These are phyloP conservation scores for Coix lacrymajobi DNA, from an alignment of 176 grass and related monocot genomes.

Conservation along the genomic window DNA sequence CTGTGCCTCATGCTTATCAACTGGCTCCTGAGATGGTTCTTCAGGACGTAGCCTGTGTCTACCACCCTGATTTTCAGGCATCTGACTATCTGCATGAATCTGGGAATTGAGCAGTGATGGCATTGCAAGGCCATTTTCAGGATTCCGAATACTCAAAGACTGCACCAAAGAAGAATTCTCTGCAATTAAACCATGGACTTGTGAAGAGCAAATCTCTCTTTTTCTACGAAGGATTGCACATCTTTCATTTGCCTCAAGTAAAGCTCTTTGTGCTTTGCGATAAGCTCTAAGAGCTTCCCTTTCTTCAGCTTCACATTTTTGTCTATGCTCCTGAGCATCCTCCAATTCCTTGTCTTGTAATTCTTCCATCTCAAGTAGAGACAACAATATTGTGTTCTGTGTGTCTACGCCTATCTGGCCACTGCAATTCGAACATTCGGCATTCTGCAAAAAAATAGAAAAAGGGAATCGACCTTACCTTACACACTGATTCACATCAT, in stretches of 20 bases:
- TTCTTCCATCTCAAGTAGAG: slow-evolving; percentile 78
- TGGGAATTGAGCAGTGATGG: slow-evolving; percentile 38
- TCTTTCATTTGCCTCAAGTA: slow-evolving; percentile 88
- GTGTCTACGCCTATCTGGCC: slow-evolving; percentile 24
- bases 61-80: slow-evolving; percentile 43
- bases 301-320: slow-evolving; percentile 79
- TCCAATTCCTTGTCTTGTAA: slow-evolving; percentile 80
- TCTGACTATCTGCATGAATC: slow-evolving; percentile 30
- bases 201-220: slow-evolving; percentile 63
- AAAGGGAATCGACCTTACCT: slow-evolving; percentile 14
- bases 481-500: neutral
- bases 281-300: slow-evolving; percentile 86
- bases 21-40: slow-evolving; percentile 37
- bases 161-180: slow-evolving; percentile 45
- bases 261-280: slow-evolving; percentile 75
- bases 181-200: slow-evolving; percentile 62
- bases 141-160: slow-evolving; percentile 37
- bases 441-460: slow-evolving; percentile 34
- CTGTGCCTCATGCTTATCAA: slow-evolving; percentile 47
- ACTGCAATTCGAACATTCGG: slow-evolving; percentile 19
- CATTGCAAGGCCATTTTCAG: slow-evolving; percentile 32
- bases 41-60: slow-evolving; percentile 35
- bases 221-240: slow-evolving; percentile 67
- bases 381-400: slow-evolving; percentile 42
- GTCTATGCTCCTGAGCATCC: slow-evolving; percentile 70